Evolutionary conservation across 2,329 filamentous ascomycete genomes (phyloP), one percentile per base, ranked within the genome.

Genomic region (Mycocentrospora acerina): DNA sequence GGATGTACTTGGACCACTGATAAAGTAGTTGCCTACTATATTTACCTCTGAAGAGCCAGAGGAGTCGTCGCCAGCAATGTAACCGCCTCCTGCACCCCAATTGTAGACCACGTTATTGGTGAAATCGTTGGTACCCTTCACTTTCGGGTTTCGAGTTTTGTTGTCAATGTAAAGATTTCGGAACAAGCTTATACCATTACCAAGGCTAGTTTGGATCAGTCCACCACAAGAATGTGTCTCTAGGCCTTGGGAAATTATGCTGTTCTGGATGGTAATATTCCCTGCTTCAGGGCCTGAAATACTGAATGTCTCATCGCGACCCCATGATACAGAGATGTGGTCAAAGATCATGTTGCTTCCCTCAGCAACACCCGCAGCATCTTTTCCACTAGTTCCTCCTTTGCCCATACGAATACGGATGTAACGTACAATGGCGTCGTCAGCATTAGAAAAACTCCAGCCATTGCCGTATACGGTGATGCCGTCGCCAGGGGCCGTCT

Each of bases 11-110:
- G 76, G 77, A 0, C 77, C 78, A 2, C 71, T 72, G 42, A 80
- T 75, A 59, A 79, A 80, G 57, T 80, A 79, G 58, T 80, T 80
- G 42, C 74, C 74, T 35, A 79, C 66, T 38, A 80, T 74, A 44
- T 80, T 77, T 4, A 69, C 75, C 32, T 72, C 68, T 35, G 71
- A 77, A 17, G 66, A 51, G 4, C 70, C 75, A 0, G 53, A 61
- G 24, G 72, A 75, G 43, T 77, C 75, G 3, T 76, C 76, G 19
- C 19, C 19, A 0, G 75, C 75, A 35, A 78, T 80, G 36, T 80
- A 80, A 4, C 71, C 77, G 4, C 75, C 76, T 1, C 76, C 75
- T 1, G 68, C 67, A 8, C 76, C 76, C 70, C 75, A 80, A 53
- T 80, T 80, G 51, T 80, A 80, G 3, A 80, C 52, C 3, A 80